Base-by-base conservation (phyloP, 2,329 filamentous ascomycete genomes). In the Kalmusia sp. region DNA sequence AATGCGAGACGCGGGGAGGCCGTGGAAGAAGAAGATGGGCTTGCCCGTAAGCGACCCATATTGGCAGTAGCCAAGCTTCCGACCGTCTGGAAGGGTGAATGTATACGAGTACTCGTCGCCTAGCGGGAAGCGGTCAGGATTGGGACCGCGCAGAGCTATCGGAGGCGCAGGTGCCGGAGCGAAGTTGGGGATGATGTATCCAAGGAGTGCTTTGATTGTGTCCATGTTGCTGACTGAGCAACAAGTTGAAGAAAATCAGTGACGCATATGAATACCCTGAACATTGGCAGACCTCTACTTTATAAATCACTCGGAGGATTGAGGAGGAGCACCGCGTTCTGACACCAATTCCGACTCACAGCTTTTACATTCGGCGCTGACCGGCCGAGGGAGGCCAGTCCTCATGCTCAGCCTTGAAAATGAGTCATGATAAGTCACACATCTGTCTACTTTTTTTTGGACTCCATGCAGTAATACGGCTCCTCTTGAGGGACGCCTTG, bases 1-100 rank as follows among this genome's bases (percentile, higher is more conserved):
- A 14, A 72, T 31, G 1, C 71, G 66, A 7, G 65, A 71, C 6
- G 67, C 66, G 2, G 71, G 68, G 1, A 67, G 51, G 0, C 69
- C 70, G n/a, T 73, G 70, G 15, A 63, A 52, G 54, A 64, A 70
- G 9, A 73, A 45, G 15, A 72, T 59, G 0, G 69, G 21, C 30
- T 58, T 56, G 14, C 69, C 68, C 3, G 57, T 67, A 8, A 54
- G 58, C 3, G 61, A 61, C 4, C 71, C 69, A 38, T 71, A 73
- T 31, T 68, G 55, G 28, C 69, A 70, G 46, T 74, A 76, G 4
- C 72, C 70, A 2, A 77, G 59, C 48, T 65, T 72, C 12, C 74
- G 70, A 6, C 72, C 73, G 44, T 74, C 69, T 0, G 70, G 57
- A 2, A 76, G 71, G 1, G 51, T 64, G 9, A 73, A 37, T 12